Base-by-base conservation (phyloP, 352 stramenopile genomes). In the Phytophthora uliginosa region DNA sequence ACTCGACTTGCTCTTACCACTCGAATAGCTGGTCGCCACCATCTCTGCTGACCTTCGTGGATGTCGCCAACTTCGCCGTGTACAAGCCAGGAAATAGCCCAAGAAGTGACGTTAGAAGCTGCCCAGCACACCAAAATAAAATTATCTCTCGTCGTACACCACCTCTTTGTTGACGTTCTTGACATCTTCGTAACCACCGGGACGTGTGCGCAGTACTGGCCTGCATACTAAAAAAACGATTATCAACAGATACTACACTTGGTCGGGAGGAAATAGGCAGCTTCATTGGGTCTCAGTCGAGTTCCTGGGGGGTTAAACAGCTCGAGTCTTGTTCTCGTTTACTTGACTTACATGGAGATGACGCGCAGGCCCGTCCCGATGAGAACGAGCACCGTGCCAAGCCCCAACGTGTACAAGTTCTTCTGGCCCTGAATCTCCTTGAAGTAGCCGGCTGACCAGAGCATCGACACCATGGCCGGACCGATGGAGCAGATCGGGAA, bases 391-490 rank as follows among this genome's bases (percentile, higher is more conserved):
- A 72, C 59, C 1, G 86, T 94, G 2, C 83, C 88, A 24, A 90
- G 31, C 0, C 73, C 81, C n/a, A 95, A 74, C 13, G 85, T 88
- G 52, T 76, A 42, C 18, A 91, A 76, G 65, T 95, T 94, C 26
- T 79, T 73, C 45, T 58, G 61, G 34, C 89, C 89, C 73, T 94
- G 82, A 59, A 95, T 95, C 69, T 95, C 89, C 40, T 88, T 88
- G 61, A 95, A 95, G 73, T 95, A 94, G 31, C 77, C 73, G 4
- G 87, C 89, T 0, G 87, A 94, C 89, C 89, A 95, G 57, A 95
- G 80, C 89, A 95, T 94, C 17, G 89, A 94, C 20, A 95, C 80
- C 82, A 94, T 93, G 13, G 87, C 89, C 0, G 87, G 89, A 7
- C 87, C 89, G 60, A 95, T 95, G 38, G 86, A 92, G 50, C 85